Base-by-base conservation (phyloP, 495 filamentous ascomycete species). In the Aspergillus bertholletiae region DNA sequence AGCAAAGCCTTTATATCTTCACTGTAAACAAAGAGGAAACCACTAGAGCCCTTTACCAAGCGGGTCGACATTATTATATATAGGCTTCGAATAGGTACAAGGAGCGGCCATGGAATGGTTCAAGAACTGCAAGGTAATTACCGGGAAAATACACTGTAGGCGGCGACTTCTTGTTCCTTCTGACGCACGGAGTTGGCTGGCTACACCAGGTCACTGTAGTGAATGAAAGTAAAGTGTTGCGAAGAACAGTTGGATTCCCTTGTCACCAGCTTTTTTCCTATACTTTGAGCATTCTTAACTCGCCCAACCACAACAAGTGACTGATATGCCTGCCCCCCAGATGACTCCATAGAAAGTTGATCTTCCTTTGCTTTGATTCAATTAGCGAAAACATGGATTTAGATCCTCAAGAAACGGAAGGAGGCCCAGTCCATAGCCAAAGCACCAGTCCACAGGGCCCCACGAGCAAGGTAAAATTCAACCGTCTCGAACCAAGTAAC, bases 401-500 rank as follows among this genome's bases (percentile, higher is more conserved):
- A 24, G 26, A 23, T 1, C 18, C 44, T 27, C 44, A 46, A 27
- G 44, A 27, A 5, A 23, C 20, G 34, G 34, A n/a, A n/a, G n/a
- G 2, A 12, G 27, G 6, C 7, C 11, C 22, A 15, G 44, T 6
- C 3, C 12, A 27, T 23, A 7, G 8, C 9, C 44, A 46, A 27
- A 23, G 27, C 0, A 12, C 7, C 44, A 46, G 44, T 13, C 5
- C n/a, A 23, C 5, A 11, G 44, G n/a, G n/a, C n/a, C 1, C 44
- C 44, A 15, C 22, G 26, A 46, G 22, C 22, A 13, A 21, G 12
- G 6, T 30, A 26, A 3, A 21, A 7, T 51, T 23, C n/a, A 28
- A 18, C n/a, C 49, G 35, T 22, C 58, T 60, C n/a, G 20, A 63
- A 30, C 56, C 56, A 46, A 56, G 37, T 44, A 58, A 57, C 32